Base-by-base conservation (phyloP, 805 yeast genomes). In the Candida suzukii region DNA sequence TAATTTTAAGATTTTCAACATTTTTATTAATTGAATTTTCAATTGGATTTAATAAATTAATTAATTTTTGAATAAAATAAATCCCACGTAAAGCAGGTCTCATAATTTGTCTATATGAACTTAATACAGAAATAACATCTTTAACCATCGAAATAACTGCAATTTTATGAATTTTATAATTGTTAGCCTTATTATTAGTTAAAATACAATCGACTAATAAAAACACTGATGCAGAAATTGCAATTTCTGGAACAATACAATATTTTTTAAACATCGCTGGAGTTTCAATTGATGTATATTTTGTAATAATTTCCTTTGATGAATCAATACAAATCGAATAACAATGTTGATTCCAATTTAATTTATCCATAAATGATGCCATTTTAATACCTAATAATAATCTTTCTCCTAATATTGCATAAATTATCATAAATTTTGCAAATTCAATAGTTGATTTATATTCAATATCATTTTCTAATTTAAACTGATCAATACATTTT, bases 61-160 rank as follows among this genome's bases (percentile, higher is more conserved):
- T 26, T 13, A 26, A 13, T 12, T 26, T 7, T n/a, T 26, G 29
- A 8, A 58, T 44, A 21, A 58, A 53, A 36, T 55, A 57, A 1
- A 51, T 30, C 2, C 58, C 64, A 10, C 64, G 44, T 3, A 54
- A 34, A 3, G 63, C 63, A n/a, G 61, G 58, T 21, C 60, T 48
- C 37, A 56, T 46, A 5, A 51, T 45, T 12, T 43, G 50, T 32
- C 42, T 52, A 35, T 52, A 54, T 9, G 60, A 48, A 11, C 48
- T 44, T 17, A 59, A 43, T 4, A n/a, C n/a, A n/a, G n/a, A n/a
- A n/a, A n/a, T n/a, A n/a, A 54, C 46, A 3, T 52, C 52, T 1
- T 53, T 20, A 4, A 51, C 35, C 27, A 35, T 44, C 14, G 40
- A 39, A 6, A 51, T 55, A 3, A 50, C 35, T 3, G 28, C 12